These are phyloP conservation scores for Mycena crocata DNA, from an alignment of 768 basidiomycete species.

Conservation along the genomic window DNA sequence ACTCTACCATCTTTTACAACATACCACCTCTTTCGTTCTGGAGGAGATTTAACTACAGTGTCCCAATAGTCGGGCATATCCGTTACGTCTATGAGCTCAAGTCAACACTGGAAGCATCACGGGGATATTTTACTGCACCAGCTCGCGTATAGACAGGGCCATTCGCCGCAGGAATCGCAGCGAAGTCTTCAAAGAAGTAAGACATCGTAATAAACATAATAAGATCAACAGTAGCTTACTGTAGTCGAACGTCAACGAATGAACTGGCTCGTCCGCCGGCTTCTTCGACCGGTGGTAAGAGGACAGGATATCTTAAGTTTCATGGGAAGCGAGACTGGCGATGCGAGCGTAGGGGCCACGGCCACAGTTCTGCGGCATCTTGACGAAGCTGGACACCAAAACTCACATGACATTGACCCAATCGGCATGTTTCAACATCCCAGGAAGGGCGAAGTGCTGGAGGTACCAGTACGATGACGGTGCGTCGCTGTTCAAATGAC, in stretches of 20 bases:
- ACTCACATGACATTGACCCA: conserved; percentile 33
- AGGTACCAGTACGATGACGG: conserved; percentile 45
- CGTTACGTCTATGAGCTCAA: conserved; percentile 5
- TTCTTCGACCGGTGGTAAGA: conserved; percentile 27
- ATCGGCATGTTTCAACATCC: conserved; percentile 34
- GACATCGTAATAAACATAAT: background rate
- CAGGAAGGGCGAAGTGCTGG: conserved; percentile 43
- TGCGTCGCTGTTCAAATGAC: conserved; percentile 23
- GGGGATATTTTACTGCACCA: background rate
- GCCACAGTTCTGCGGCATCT: conserved; percentile 39
- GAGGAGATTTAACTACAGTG: conserved; percentile 31
- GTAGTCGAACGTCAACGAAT: conserved; percentile 36
- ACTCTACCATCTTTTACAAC: background rate
- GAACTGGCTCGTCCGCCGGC: conserved; percentile 34
- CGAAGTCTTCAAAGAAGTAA: conserved; percentile 17
- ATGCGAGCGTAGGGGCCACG: conserved; percentile 41
- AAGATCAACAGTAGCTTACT: background rate
- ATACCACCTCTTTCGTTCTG: conserved; percentile 28
- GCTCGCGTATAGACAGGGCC: conserved; percentile 20
- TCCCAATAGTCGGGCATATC: conserved; percentile 34
- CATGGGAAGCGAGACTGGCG: conserved; percentile 32
- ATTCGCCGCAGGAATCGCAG: conserved; percentile 32
- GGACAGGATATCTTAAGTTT: conserved; percentile 31
- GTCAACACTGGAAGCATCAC: background rate
- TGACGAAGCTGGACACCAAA: conserved; percentile 33